Base-by-base conservation (phyloP, 75 land plant species). In the Isoetes taiwanensis region DNA sequence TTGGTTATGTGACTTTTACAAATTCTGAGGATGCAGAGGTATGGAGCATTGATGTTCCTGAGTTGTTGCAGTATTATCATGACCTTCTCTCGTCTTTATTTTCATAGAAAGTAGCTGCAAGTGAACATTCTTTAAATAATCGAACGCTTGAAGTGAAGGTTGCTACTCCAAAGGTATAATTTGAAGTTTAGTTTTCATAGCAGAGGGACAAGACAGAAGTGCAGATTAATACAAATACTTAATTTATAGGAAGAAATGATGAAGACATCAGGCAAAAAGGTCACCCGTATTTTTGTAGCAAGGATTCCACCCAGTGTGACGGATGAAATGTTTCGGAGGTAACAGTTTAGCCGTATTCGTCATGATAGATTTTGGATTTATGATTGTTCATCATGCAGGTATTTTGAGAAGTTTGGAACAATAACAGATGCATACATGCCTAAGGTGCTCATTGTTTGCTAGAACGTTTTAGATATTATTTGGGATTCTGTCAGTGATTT, bases 351-450 rank as follows among this genome's bases (percentile, higher is more conserved):
- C 6, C 25, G 4, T 19, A 46, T 6, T 19, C n/a, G 25, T 46
- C 19, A 46, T 6, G n/a, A 6, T n/a, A n/a, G n/a, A n/a, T n/a
- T 21, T 19, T 57, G 17, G 23, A 23, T 35, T 2, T 32, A 5
- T 40, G 6, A 35, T 43, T 10, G 2, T 33, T 40, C 34, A 35
- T 14, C 6, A 17, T 34, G 40, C 78, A 93, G 94, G 55, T 70
- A 91, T 71, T 93, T 93, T 67, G 90, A 93, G 72, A 72, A 60
- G 31, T 93, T 77, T 77, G 98, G 98, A 29, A 75, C 77, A 16
- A 82, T 93, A 32, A 79, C 78, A 5, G 99, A 94, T 70, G 62
- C 86, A 1, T 94, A 94, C 75, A 89, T 94, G 86, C 99, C 99
- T 58, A 94, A 94, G 98, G 98, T 87, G 31, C 57, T 28, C 0